Evolutionary conservation across 1,284 basidiomycete species (phyloP).

Genomic region (Apiotrichum laibachii): DNA sequence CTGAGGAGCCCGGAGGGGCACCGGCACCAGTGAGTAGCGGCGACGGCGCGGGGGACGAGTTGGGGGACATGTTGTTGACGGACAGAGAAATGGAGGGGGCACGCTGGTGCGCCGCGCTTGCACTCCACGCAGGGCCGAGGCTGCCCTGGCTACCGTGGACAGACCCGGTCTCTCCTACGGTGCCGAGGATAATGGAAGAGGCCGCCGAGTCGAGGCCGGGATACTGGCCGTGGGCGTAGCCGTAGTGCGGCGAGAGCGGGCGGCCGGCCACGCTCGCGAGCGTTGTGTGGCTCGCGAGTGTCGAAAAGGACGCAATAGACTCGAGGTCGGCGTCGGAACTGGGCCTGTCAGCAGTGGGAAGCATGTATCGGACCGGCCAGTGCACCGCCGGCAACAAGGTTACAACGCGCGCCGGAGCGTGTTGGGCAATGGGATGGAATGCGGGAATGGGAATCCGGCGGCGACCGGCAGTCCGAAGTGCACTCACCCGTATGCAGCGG

Average conservation of each 20-base stretch:
- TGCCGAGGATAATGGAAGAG: neutral
- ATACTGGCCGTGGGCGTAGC: neutral
- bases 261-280: neutral
- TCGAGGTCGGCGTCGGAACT: constrained; percentile 16
- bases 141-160: neutral
- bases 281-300: constrained; percentile 17
- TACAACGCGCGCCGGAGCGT: too few species aligned
- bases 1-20: too few species aligned
- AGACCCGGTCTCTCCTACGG: neutral
- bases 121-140: neutral
- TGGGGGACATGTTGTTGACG: neutral
- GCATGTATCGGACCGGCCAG: too few species aligned
- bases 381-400: too few species aligned
- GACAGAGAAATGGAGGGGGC: neutral
- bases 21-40: too few species aligned
- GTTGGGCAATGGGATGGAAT: too few species aligned
- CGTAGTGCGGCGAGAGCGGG: neutral
- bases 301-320: constrained; percentile 18
- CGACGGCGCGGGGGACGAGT: neutral
- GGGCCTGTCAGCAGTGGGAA: neutral
- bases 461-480: neutral
- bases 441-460: too few species aligned
- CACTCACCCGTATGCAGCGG: constrained; percentile 14
- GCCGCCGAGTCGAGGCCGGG: too few species aligned
- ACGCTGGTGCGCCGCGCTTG: neutral